Conservation (phyloP, 352 stramenopile genomes). For the Thraustotheca clavata region DNA sequence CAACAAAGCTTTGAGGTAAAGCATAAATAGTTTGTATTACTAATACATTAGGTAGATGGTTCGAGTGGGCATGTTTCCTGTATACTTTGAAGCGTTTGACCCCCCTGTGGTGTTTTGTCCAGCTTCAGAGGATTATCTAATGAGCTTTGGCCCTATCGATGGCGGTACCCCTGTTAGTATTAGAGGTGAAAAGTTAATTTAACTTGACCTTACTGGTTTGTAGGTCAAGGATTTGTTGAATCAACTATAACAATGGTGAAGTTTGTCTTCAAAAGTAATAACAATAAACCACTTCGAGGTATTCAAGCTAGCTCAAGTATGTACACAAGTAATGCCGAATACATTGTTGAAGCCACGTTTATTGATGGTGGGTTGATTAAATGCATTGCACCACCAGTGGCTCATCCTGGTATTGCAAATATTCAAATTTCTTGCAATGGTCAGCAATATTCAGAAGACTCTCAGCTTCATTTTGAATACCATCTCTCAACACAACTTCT, state of each 20-base stretch:
- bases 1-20: slow-evolving; percentile 7
- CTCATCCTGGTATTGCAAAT: neutral
- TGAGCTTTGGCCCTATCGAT: slow-evolving; percentile 2
- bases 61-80: neutral
- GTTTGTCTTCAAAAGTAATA: neutral
- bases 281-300: neutral
- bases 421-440: slow-evolving; percentile 18
- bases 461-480: slow-evolving; percentile 1
- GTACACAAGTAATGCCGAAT: neutral
- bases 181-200: neutral
- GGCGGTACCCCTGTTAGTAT: slow-evolving; percentile 11
- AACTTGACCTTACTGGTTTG: neutral
- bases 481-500: neutral
- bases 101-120: neutral
- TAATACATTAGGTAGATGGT: neutral
- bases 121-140: neutral
- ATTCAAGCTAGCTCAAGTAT: too few species aligned
- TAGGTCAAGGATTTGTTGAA: slow-evolving; percentile 7
- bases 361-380: neutral
- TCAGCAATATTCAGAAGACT: slow-evolving; percentile 12
- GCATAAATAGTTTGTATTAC: neutral
- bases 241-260: slow-evolving; percentile 2
- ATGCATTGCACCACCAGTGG: neutral
- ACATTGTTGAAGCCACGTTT: slow-evolving; percentile 6
- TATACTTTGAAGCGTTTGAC: slow-evolving; percentile 20